Conservation (phyloP, 257 asterid species). For the Osmanthus fragrans region DNA sequence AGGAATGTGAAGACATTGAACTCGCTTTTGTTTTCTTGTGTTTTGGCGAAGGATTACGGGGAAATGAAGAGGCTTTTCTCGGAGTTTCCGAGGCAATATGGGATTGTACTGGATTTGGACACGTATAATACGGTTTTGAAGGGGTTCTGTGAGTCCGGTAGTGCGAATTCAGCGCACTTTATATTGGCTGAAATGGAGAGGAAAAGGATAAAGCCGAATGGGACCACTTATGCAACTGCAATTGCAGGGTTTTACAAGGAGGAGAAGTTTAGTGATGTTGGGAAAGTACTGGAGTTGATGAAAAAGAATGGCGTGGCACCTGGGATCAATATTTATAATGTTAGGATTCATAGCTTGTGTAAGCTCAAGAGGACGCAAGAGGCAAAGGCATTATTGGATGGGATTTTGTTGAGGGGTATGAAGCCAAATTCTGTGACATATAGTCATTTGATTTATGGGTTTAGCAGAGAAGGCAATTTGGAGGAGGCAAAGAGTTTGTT, state of each 20-base stretch:
- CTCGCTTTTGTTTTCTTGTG: conserved; percentile 63
- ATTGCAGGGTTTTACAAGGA: conserved; percentile 71
- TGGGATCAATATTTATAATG: conserved; percentile 59
- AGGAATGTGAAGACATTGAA: conserved; percentile 59
- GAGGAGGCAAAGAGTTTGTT: conserved; percentile 59
- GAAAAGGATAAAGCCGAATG: conserved; percentile 53
- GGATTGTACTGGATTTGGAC: conserved; percentile 58
- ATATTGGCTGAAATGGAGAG: conserved; percentile 77
- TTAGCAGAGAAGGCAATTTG: conserved; percentile 57
- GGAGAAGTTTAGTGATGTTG: conserved; percentile 63
- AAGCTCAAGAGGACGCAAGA: conserved; percentile 62
- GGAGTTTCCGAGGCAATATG: conserved; percentile 61
- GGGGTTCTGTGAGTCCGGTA: conserved; percentile 70
- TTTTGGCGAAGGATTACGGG: conserved; percentile 53
- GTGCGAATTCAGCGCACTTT: conserved; percentile 53
- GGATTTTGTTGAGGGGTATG: conserved; percentile 52
- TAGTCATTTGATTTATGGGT: conserved; percentile 64
- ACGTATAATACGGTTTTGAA: conserved; percentile 66
- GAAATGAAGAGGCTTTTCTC: conserved; percentile 60
- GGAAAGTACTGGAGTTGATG: conserved; percentile 67
- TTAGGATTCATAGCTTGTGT: conserved; percentile 72
- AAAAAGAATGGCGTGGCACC: conserved; percentile 37
- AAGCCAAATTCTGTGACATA: conserved; percentile 62
- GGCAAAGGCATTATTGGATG: conserved; percentile 76
- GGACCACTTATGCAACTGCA: conserved; percentile 50